Evolutionary conservation across 495 filamentous ascomycete species (phyloP).

Genomic region (Penicillium simplicissimum): DNA sequence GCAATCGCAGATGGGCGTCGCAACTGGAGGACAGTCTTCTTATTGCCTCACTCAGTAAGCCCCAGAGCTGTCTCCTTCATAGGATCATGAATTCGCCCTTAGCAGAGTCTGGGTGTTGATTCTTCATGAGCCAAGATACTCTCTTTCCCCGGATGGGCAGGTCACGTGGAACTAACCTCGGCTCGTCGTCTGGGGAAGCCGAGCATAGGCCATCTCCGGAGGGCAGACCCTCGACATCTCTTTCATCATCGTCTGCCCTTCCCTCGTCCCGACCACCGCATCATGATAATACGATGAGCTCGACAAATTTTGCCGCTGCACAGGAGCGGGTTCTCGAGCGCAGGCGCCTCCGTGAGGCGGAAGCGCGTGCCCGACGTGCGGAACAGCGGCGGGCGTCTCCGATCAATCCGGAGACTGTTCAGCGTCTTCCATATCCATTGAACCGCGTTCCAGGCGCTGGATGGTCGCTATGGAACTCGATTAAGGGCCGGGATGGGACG

Average conservation of each 20-base stretch:
- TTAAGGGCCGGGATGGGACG: conserved; percentile 76
- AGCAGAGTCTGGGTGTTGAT: too few species aligned
- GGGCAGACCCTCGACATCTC: conserved; percentile 12
- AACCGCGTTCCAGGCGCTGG: conserved; percentile 57
- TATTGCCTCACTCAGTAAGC: too few species aligned
- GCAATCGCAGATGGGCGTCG: too few species aligned
- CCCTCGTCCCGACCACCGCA: conserved; percentile 10
- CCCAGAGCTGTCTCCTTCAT: too few species aligned
- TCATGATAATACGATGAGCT: conserved; percentile 61
- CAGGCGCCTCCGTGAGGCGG: conserved; percentile 67
- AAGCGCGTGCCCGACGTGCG: conserved; percentile 54
- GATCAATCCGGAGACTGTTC: conserved; percentile 51
- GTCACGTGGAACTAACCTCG: conserved; percentile 42
- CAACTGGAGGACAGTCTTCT: too few species aligned
- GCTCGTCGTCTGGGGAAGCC: conserved; percentile 39
- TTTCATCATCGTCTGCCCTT: conserved; percentile 2
- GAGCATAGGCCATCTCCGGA: conserved; percentile 21
- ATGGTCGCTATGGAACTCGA: conserved; percentile 63
- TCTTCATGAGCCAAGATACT: too few species aligned
- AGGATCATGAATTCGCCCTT: too few species aligned
- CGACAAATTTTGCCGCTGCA: conserved; percentile 78
- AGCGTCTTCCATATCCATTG: conserved; percentile 65
- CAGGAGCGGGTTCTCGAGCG: conserved; percentile 81
- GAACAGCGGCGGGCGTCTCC: conserved; percentile 60
- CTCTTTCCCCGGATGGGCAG: neutral